These are phyloP conservation scores for Whalleya microplaca DNA, from an alignment of 2,329 filamentous ascomycete species.

Conservation along the genomic window DNA sequence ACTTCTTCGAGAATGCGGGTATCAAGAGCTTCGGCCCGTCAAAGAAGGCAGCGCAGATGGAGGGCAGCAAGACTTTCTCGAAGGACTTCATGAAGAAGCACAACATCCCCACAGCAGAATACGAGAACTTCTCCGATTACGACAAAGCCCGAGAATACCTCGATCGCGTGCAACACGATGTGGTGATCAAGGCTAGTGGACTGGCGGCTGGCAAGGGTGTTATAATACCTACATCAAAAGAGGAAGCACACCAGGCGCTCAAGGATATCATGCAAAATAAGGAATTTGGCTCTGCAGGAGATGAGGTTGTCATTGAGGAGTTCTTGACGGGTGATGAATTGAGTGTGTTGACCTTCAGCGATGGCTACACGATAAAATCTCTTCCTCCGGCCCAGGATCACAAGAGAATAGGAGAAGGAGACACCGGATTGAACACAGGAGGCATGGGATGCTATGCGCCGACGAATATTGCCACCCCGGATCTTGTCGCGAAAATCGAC, in stretches of 20 bases:
- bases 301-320: slow-evolving; percentile 95
- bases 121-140: slow-evolving; percentile 85
- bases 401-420: slow-evolving; percentile 90
- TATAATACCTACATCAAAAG: slow-evolving; percentile 79
- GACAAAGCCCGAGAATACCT: slow-evolving; percentile 75
- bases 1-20: slow-evolving; percentile 74
- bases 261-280: slow-evolving; percentile 88
- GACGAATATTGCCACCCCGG: slow-evolving; percentile 76
- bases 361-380: slow-evolving; percentile 81
- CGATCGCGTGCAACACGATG: slow-evolving; percentile 68
- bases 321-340: slow-evolving; percentile 90
- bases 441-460: slow-evolving; percentile 98
- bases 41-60: slow-evolving; percentile 82
- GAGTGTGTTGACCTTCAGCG: slow-evolving; percentile 87
- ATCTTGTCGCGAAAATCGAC: slow-evolving; percentile 79
- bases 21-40: slow-evolving; percentile 87
- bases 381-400: slow-evolving; percentile 94
- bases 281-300: slow-evolving; percentile 83
- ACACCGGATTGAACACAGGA: slow-evolving; percentile 90
- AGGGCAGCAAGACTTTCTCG: slow-evolving; percentile 95
- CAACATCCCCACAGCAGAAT: slow-evolving; percentile 86
- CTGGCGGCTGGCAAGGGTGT: slow-evolving; percentile 95
- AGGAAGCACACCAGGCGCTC: slow-evolving; percentile 81
- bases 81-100: slow-evolving; percentile 98
- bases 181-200: slow-evolving; percentile 94